Evolutionary conservation across 495 filamentous ascomycete genomes (phyloP).

Genomic region (Amorphotheca resinae): DNA sequence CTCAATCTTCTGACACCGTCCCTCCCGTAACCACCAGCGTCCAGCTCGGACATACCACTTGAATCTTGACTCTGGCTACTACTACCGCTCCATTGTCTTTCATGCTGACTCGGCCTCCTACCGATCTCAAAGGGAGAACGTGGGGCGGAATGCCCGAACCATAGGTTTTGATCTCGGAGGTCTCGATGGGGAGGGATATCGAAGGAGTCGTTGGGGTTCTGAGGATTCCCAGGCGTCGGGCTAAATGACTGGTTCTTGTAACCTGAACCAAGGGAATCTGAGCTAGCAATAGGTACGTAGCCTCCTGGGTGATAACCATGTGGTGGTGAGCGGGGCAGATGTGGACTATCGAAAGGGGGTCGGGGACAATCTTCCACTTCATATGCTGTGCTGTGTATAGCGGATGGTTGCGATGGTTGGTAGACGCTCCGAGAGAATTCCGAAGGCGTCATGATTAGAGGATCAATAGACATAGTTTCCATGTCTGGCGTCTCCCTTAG

Average conservation of each 20-base stretch:
- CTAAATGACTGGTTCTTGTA: constrained; percentile 6
- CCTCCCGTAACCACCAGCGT: constrained; percentile 1
- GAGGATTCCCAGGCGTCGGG: constrained; percentile 3
- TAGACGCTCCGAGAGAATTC: constrained; percentile 6
- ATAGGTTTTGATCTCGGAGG: constrained; percentile 3
- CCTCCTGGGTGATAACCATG: constrained; percentile 1
- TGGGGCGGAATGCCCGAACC: constrained; percentile 3
- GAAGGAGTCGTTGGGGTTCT: constrained; percentile 11
- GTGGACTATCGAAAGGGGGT: constrained; percentile 8
- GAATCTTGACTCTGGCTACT: constrained; percentile 7
- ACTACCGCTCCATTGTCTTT: constrained; percentile 14
- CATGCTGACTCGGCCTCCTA: constrained; percentile 11
- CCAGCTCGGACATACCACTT: constrained; percentile 10
- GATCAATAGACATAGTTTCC: constrained; percentile 15
- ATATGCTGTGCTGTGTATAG: background rate
- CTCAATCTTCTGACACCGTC: background rate
- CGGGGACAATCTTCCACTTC: constrained; percentile 10
- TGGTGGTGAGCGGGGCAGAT: constrained; percentile 5
- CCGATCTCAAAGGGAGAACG: background rate
- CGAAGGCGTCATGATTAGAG: constrained; percentile 14
- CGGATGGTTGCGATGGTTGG: background rate
- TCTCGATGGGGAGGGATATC: constrained; percentile 6
- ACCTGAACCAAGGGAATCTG: constrained; percentile 5
- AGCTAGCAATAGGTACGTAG: constrained; percentile 10
- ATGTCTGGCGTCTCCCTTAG: constrained; percentile 2